Base-by-base conservation (phyloP, 2,329 filamentous ascomycete genomes). In the Alternaria sp. region DNA sequence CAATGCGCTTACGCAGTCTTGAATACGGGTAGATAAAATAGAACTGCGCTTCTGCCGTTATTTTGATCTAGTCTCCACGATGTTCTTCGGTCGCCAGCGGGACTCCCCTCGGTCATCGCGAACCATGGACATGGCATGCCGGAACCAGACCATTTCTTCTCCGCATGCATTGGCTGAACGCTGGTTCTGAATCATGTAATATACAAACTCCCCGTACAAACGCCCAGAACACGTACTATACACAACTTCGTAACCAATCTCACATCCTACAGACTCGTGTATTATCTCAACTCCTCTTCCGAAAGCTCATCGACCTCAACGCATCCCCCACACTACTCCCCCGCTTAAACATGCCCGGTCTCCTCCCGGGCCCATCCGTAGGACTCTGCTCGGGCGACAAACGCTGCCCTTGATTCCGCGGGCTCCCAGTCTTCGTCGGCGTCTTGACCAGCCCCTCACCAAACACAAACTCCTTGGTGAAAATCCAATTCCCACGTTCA, bases 401-500 rank as follows among this genome's bases (percentile, higher is more conserved):
- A 25, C 12, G 60, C 54, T 61, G 40, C 26, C 44, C 57, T 45
- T 58, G 58, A 30, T 36, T 56, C n/a, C 36, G 32, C 23, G 17
- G 19, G 13, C 53, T 57, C 21, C 26, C 36, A 44, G 47, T 45
- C 50, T 46, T 63, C 4, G 44, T 46, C 15, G 52, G 45, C 9
- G 40, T 54, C 30, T 46, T 60, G 1, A 50, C n/a, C 15, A 36
- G 5, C 4, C 21, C 49, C 30, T 52, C 64, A 30, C 62, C 63
- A 65, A 83, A 83, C 7, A 61, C 63, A 61, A 80, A 83, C 51
- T 77, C 73, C 54, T 71, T 70, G 11, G 73, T 68, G 67, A 75
- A 81, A 28, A 73, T 74, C 82, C 82, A 84, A 25, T 73, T 74
- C 4, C 81, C 81, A 4, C 71, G 67, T 32, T 81, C 78, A 70